Base-by-base conservation (phyloP, 2,329 filamentous ascomycete species). In the Sphaerulina vaccinii region DNA sequence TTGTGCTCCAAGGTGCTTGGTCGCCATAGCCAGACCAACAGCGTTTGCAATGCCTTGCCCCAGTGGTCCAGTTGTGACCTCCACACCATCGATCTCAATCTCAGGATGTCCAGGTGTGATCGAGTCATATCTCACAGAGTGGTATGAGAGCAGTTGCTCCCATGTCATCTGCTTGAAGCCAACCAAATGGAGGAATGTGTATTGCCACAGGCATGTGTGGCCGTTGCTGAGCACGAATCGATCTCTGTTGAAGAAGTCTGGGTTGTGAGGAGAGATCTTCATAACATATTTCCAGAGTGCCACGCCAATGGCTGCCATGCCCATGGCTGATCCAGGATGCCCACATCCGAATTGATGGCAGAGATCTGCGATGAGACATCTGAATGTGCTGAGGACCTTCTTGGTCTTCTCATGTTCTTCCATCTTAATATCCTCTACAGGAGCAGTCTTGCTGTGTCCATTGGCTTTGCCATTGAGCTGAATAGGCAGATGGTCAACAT, bases 301-400 rank as follows among this genome's bases (percentile, higher is more conserved):
- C 18, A 84, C 71, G 8, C 82, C 82, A 49, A 85, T 84, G 3
- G 79, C 81, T 18, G 80, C 81, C 71, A 84, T 83, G 32, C 80
- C 79, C 65, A 83, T 82, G 15, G 78, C 79, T 49, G 75, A 75
- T 79, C 84, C 84, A 15, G 84, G 84, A 63, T 87, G 85, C 0
- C 85, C 85, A 29, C 83, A 83, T 56, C 81, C 81, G 68, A 86
- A 88, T 58, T 87, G 84, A 65, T 87, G 78, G 61, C 83, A 87
- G 2, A 88, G 69, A 64, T 88, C 85, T 38, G 84, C 82, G 52
- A 87, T 83, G 23, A 87, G 69, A 43, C 79, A 71, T 49, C 84
- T 74, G 63, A 86, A 85, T 5, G 79, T 80, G 59, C 76, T 77
- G 44, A 87, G 68, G 1, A 84, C 80, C 16, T 79, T 64, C 42